Evolutionary conservation across 305 asterid species (phyloP).

Genomic region (Rubia tinctorum): DNA sequence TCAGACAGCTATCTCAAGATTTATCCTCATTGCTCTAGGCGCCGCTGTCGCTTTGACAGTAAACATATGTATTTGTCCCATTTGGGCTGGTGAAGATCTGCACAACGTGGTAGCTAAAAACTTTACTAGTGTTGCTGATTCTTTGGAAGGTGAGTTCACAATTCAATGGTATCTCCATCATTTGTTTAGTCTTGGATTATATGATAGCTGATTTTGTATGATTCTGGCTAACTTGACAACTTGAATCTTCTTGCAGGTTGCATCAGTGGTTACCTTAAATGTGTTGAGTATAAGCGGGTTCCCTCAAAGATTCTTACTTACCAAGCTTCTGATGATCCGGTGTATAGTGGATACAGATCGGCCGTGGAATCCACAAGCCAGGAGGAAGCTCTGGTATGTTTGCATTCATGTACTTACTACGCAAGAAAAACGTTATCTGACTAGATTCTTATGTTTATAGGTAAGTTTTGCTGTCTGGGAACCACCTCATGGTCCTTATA

Average conservation of each 20-base stretch:
- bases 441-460: constrained; percentile 24
- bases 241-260: constrained; percentile 44
- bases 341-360: constrained; percentile 58
- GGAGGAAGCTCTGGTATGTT: constrained; percentile 62
- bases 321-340: constrained; percentile 52
- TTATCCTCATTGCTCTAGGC: constrained; percentile 68
- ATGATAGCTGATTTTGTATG: background rate
- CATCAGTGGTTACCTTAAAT: constrained; percentile 54
- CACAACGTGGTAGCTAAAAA: constrained; percentile 65
- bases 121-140: constrained; percentile 53
- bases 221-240: background rate
- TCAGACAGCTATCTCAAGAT: constrained; percentile 51
- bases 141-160: constrained; percentile 63
- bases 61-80: constrained; percentile 69
- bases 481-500: constrained; percentile 78
- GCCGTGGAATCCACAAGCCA: constrained; percentile 69
- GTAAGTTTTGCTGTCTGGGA: constrained; percentile 76
- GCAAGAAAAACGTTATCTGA: background rate
- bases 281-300: constrained; percentile 45
- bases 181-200: background rate
- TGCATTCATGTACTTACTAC: background rate
- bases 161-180: background rate
- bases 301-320: constrained; percentile 45
- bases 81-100: constrained; percentile 90
- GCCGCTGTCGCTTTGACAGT: constrained; percentile 53